Evolutionary conservation across 2,329 filamentous ascomycete genomes (phyloP).

Genomic region (Penicillium sp.): DNA sequence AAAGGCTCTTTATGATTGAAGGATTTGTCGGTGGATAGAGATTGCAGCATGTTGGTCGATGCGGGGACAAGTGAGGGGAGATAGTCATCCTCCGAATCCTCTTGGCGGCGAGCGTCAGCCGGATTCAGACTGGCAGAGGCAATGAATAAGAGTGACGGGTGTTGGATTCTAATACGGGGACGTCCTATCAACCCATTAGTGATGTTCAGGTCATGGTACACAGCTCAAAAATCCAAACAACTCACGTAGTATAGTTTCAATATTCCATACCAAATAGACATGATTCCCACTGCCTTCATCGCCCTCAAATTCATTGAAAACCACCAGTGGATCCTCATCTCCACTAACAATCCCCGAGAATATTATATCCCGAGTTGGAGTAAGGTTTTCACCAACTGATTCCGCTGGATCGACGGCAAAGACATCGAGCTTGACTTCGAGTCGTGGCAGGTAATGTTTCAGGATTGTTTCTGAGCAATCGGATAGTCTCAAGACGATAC

Average conservation of each 20-base stretch:
- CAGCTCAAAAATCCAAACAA: background rate
- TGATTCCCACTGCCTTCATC: conserved; percentile 39
- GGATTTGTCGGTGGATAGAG: conserved; percentile 52
- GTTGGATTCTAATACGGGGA: conserved; percentile 53
- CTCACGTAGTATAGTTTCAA: conserved; percentile 44
- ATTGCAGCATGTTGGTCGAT: conserved; percentile 58
- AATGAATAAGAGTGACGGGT: conserved; percentile 57
- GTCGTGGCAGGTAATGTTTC: conserved; percentile 48
- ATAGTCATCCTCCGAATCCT: conserved; percentile 49
- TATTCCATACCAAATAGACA: conserved; percentile 47
- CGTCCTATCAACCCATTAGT: conserved; percentile 29
- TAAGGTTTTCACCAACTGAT: conserved; percentile 42
- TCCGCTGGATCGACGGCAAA: conserved; percentile 43
- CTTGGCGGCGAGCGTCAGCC: conserved; percentile 37
- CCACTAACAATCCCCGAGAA: conserved; percentile 40
- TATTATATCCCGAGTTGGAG: conserved; percentile 42
- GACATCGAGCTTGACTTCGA: conserved; percentile 53
- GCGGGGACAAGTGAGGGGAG: conserved; percentile 54
- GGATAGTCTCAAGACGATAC: conserved; percentile 53
- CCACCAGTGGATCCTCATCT: conserved; percentile 44
- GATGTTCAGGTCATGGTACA: background rate
- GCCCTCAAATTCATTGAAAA: conserved; percentile 44
- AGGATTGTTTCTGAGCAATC: conserved; percentile 49
- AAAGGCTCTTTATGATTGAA: conserved; percentile 50
- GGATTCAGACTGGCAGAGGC: conserved; percentile 48